These are phyloP conservation scores for Penicillium malachiteum DNA, from an alignment of 495 filamentous ascomycete species.

Conservation along the genomic window DNA sequence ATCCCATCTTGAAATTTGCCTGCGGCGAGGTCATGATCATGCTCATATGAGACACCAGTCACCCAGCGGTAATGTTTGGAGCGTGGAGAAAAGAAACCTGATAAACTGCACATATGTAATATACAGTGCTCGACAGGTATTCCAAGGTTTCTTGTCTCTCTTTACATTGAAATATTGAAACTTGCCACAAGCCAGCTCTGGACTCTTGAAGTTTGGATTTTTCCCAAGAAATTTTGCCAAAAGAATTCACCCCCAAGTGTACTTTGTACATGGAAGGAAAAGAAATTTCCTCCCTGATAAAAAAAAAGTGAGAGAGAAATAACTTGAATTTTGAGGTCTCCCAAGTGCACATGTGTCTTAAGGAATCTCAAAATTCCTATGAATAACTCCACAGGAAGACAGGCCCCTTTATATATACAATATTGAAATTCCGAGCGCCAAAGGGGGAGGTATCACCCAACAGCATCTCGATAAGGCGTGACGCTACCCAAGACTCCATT, in stretches of 20 bases:
- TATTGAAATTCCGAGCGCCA: background rate
- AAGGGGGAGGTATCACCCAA: slow-evolving; percentile 17
- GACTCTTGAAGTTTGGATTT: too few relatives aligned
- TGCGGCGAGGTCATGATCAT: background rate
- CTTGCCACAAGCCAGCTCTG: too few relatives aligned
- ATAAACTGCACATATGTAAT: slow-evolving; percentile 16
- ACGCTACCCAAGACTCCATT: slow-evolving; percentile 12
- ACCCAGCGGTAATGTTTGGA: background rate
- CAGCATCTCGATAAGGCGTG: slow-evolving; percentile 22
- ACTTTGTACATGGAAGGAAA: too few relatives aligned
- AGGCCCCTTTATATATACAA: background rate
- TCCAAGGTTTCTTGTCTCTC: background rate
- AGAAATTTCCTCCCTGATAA: background rate
- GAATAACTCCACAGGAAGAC: background rate
- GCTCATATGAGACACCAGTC: slow-evolving; percentile 13
- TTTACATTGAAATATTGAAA: background rate
- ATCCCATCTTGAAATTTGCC: background rate
- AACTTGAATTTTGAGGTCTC: too few relatives aligned
- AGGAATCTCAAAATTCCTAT: too few relatives aligned
- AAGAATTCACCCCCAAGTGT: background rate
- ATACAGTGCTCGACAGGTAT: background rate
- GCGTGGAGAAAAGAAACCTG: slow-evolving; percentile 17
- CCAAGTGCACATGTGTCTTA: background rate
- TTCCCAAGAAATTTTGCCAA: too few relatives aligned
- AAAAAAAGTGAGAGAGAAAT: background rate